These are phyloP conservation scores for Globisporangium perplexum DNA, from an alignment of 352 stramenopile species.

Conservation along the genomic window DNA sequence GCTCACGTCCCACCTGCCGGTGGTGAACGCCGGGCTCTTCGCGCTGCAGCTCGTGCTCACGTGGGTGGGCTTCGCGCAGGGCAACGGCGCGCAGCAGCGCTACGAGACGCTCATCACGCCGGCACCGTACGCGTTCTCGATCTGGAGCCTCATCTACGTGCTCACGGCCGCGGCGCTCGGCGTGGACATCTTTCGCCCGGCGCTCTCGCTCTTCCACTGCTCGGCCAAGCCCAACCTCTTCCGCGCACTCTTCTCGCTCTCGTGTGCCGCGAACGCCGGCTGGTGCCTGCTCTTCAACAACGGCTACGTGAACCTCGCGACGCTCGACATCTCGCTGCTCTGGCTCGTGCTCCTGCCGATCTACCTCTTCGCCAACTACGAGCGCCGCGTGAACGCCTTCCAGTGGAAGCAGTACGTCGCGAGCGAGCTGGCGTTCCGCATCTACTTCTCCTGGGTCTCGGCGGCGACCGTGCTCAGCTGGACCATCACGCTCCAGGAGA, in stretches of 20 bases:
- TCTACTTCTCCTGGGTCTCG: conserved; percentile 68
- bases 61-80: conserved; percentile 26
- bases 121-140: conserved; percentile 44
- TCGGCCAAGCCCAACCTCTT: conserved; percentile 35
- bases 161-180: conserved; percentile 46
- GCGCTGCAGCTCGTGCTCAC: conserved; percentile 41
- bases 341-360: conserved; percentile 57
- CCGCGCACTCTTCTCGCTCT: conserved; percentile 48
- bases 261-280: conserved; percentile 36
- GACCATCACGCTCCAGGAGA: conserved; percentile 39
- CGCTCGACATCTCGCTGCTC: conserved; percentile 43
- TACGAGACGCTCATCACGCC: conserved; percentile 53
- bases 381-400: conserved; percentile 36
- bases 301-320: conserved; percentile 29
- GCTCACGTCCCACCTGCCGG: conserved; percentile 22
- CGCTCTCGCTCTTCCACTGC: conserved; percentile 39
- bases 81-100: conserved; percentile 20
- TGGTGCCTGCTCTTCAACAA: conserved; percentile 52
- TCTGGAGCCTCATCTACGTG: conserved; percentile 69
- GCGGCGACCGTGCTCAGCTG: conserved; percentile 45
- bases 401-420: conserved; percentile 48
- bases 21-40: conserved; percentile 52
- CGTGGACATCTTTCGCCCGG: conserved; percentile 45
- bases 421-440: conserved; percentile 52
- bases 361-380: conserved; percentile 58